Evolutionary conservation across 23 red algal species (phyloP), one percentile per base, ranked within the genome.

Genomic region (Gracilaria caudata): DNA sequence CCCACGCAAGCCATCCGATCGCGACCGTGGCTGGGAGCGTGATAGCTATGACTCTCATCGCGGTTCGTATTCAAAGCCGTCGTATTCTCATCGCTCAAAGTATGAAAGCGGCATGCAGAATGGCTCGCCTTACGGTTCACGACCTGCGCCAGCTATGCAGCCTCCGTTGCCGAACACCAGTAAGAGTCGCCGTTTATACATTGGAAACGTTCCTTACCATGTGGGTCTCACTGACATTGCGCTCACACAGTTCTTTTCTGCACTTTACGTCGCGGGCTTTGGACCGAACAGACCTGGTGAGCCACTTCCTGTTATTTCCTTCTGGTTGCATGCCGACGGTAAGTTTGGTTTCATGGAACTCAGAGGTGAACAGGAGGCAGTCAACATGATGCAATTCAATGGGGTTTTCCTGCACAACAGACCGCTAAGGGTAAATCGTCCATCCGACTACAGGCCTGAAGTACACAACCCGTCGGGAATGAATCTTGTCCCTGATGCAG

Each of bases 331-430:
- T 46, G 77, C 78, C 0, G 89, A 92, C 45, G 89, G 89, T 39
- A 92, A 92, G 32, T 92, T 92, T 53, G 80, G 89, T 79, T 92
- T 92, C 58, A 92, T 92, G 78, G 89, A 92, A 29, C 51, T 92
- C 24, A 63, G 89, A 25, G 80, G 78, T 24, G 89, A 92, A 41
- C 77, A 82, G 54, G 89, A 92, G 34, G 80, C 89, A 25, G 89
- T 92, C 37, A 82, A 92, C 39, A 73, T 82, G 77, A 92, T 92
- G 65, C 64, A 64, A 37, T 83, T 92, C 66, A 84, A 82, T 43
- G 79, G 80, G 10, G 51, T 84, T 11, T 65, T 76, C 34, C 78
- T 92, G 3, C 89, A 92, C 68, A 79, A 68, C 71, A 78, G 89
- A 26, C 89, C 80, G 36, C 55, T 92, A 11, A 63, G 80, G 37